Evolutionary conservation across 768 basidiomycete genomes (phyloP).

Genomic region (Lactifluus piperatus): DNA sequence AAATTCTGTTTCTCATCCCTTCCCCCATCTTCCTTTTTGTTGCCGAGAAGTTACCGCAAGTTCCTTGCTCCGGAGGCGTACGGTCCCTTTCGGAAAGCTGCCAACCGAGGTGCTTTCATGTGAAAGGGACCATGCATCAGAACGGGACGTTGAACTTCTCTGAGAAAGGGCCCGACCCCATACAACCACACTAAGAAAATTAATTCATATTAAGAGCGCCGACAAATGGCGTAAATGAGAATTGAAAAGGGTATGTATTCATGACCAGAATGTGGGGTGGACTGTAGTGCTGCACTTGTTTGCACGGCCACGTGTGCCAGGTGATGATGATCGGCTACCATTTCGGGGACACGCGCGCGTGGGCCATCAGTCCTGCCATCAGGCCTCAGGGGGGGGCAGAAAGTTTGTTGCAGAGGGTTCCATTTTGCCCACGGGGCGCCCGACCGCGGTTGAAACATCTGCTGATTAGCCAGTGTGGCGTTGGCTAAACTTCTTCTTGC

Average conservation of each 20-base stretch:
- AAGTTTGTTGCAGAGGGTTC: too few relatives aligned
- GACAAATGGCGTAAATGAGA: conserved; percentile 4
- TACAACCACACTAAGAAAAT: too few relatives aligned
- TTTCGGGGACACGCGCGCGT: neutral
- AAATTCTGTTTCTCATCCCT: neutral
- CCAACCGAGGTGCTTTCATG: neutral
- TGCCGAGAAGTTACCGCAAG: neutral
- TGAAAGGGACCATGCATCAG: neutral
- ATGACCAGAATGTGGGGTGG: too few relatives aligned
- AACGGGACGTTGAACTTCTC: neutral
- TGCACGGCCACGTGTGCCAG: neutral
- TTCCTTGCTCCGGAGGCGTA: too few relatives aligned
- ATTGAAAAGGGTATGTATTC: too few relatives aligned
- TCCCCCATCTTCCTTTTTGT: neutral
- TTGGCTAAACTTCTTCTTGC: too few relatives aligned
- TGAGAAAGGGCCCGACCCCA: too few relatives aligned
- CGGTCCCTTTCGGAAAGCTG: neutral
- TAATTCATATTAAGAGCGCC: too few relatives aligned
- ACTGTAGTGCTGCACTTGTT: neutral
- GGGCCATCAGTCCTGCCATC: neutral
- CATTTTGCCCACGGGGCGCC: too few relatives aligned
- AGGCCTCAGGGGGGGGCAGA: too few relatives aligned
- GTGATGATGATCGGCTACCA: neutral
- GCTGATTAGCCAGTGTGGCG: too few relatives aligned
- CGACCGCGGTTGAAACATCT: too few relatives aligned